Percentiles rank a stretch among this genome's conserved stretches.
Conservation (phyloP, 148 eudicot genomes). For the Simmondsia chinensis region DNA sequence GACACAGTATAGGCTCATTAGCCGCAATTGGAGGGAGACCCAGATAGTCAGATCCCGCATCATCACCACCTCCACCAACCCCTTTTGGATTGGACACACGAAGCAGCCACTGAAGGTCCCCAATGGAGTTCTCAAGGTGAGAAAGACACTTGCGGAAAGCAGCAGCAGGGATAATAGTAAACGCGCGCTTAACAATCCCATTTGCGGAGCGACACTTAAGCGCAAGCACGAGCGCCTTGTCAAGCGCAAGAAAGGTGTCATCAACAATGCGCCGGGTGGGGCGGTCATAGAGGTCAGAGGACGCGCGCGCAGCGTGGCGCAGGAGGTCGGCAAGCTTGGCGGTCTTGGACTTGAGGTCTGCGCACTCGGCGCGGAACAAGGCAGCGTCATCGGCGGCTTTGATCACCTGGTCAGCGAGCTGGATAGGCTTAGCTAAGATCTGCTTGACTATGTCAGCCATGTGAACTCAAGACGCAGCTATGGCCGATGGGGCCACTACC, state of each 20-base stretch:
- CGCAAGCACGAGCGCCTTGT: slow-evolving; percentile 45
- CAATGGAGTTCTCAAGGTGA: slow-evolving; percentile 65
- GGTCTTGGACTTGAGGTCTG: slow-evolving; percentile 64
- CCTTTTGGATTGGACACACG: slow-evolving; percentile 73
- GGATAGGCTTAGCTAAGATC: slow-evolving; percentile 67
- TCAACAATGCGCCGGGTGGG: slow-evolving; percentile 83
- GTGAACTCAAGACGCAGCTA: too few species aligned
- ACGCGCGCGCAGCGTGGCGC: slow-evolving; percentile 81
- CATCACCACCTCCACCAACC: slow-evolving; percentile 36
- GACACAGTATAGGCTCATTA: slow-evolving; percentile 78
- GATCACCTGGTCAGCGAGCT: slow-evolving; percentile 67
- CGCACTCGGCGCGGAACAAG: slow-evolving; percentile 63
- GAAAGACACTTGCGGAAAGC: slow-evolving; percentile 57
- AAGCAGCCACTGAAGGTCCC: slow-evolving; percentile 82
- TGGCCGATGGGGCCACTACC: too few species aligned
- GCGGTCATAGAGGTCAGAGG: slow-evolving; percentile 79
- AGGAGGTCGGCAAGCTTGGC: slow-evolving; percentile 76
- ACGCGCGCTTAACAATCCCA: slow-evolving; percentile 69
- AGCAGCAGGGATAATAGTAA: slow-evolving; percentile 75
- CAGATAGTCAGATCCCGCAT: slow-evolving; percentile 30
- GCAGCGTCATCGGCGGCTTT: slow-evolving; percentile 73
- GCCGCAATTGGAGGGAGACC: slow-evolving; percentile 95
- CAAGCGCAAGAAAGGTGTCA: slow-evolving; percentile 73
- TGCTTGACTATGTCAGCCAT: slow-evolving; percentile 77
- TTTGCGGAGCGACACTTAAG: slow-evolving; percentile 60